phyloP scores from a whole-genome alignment of 78 protist species.

The Creolimax fragrantissima region DNA sequence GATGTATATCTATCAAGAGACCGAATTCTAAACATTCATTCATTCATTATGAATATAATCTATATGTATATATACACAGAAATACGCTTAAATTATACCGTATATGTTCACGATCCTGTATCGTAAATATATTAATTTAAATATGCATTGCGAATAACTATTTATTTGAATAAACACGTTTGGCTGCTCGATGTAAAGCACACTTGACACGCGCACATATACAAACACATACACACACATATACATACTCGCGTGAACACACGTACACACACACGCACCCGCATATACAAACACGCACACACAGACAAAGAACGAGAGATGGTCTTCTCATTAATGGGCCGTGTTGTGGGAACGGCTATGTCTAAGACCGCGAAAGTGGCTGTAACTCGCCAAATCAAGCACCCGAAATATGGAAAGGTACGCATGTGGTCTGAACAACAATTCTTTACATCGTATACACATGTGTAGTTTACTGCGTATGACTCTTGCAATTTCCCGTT shows the following conservation, averaged over 20 bases:
- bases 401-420: slow-evolving; percentile 6
- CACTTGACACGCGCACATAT: too few species aligned
- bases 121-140: too few species aligned
- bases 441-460: too few species aligned
- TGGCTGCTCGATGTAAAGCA: too few species aligned
- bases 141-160: too few species aligned
- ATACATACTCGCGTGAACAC: too few species aligned
- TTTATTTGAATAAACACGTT: too few species aligned
- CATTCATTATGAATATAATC: neutral
- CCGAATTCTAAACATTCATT: neutral
- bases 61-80: neutral
- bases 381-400: neutral
- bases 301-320: neutral
- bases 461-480: too few species aligned
- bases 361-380: neutral
- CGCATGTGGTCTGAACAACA: too few species aligned
- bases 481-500: too few species aligned
- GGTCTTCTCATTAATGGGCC: neutral
- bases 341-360: neutral
- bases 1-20: neutral
- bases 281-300: neutral
- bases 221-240: too few species aligned
- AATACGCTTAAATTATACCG: neutral
- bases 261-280: neutral
- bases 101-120: too few species aligned